Evolutionary conservation across 1,139 yeast genomes (phyloP).

Genomic region (Hyphopichia buzzinii): DNA sequence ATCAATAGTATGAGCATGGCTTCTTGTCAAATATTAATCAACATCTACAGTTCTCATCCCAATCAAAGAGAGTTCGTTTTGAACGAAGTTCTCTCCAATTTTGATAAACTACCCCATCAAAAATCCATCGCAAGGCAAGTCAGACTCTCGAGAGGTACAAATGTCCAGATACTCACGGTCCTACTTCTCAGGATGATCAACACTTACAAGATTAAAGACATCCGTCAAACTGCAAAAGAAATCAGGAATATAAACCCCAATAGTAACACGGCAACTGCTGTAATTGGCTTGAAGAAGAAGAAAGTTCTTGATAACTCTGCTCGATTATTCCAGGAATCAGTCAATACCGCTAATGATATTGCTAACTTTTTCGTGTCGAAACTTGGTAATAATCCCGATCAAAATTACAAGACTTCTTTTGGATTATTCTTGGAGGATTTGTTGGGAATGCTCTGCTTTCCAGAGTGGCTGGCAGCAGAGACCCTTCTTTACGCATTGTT

Average conservation of each 20-base stretch:
- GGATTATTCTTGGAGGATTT: conserved; percentile 60
- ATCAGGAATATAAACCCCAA: conserved; percentile 1
- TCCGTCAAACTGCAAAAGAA: conserved; percentile 3
- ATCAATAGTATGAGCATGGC: conserved; percentile 30
- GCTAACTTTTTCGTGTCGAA: conserved; percentile 38
- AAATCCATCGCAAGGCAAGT: conserved; percentile 43
- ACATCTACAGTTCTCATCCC: conserved; percentile 43
- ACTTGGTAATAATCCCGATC: conserved; percentile 35
- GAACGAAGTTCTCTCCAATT: conserved; percentile 54
- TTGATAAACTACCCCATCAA: conserved; percentile 47
- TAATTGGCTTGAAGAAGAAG: conserved; percentile 8
- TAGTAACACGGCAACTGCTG: conserved; percentile 1
- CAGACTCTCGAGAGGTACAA: conserved; percentile 41
- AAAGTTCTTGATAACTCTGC: conserved; percentile 6
- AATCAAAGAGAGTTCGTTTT: conserved; percentile 60
- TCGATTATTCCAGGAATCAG: conserved; percentile 7
- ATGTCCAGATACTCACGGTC: conserved; percentile 48
- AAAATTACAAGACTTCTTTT: conserved; percentile 38
- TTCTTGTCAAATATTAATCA: conserved; percentile 36
- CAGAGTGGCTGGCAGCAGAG: conserved; percentile 65
- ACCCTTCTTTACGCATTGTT: conserved; percentile 42
- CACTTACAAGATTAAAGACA: conserved; percentile 22
- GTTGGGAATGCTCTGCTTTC: conserved; percentile 42
- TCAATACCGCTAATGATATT: conserved; percentile 27
- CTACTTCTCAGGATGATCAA: conserved; percentile 48